Base-by-base conservation (phyloP, 2,329 filamentous ascomycete species). In the Sclerotinia sclerotiorum region DNA sequence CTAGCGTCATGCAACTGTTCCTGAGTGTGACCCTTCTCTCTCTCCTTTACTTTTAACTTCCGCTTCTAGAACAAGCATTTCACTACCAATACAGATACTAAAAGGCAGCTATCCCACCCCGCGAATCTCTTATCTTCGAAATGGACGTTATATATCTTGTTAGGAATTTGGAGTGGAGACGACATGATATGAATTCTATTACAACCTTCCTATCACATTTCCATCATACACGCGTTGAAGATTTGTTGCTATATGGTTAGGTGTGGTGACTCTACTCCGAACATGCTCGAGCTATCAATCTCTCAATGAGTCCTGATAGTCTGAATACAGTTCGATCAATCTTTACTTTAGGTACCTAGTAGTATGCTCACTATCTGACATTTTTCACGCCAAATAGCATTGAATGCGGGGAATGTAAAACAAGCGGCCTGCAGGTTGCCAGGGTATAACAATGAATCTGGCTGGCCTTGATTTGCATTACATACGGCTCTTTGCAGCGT, bases 391-490 rank as follows among this genome's bases (percentile, higher is more conserved):
- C 32, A 51, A 24, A 62, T 32, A 62, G 46, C 46, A 51, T 32
- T 13, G 21, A 27, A 21, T 51, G 46, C 48, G 60, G 54, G 63
- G 51, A 44, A 44, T 57, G 27, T 24, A 67, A 46, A 51, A 62
- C 56, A 61, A 48, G 60, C 61, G 46, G 65, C 44, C 39, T 65
- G 63, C 49, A 68, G 24, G 48, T 32, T 63, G 60, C 60, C 39
- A 51, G 32, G 27, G 58, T 55, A 57, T 32, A 46, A 56, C 17
- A 57, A 64, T 51, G 39, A 64, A 64, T 56, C 48, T 61, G 55
- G 62, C 54, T 60, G 56, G 27, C 58, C 54, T 66, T 66, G 56
- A 29, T 61, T 52, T 66, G 65, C 62, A 66, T 70, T 73, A 73
- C 72, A 72, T 64, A 69, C 68, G 63, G 57, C 64, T 57, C 69